These are phyloP conservation scores for Panellus pusillus DNA, from an alignment of 768 basidiomycete species.

Conservation along the genomic window DNA sequence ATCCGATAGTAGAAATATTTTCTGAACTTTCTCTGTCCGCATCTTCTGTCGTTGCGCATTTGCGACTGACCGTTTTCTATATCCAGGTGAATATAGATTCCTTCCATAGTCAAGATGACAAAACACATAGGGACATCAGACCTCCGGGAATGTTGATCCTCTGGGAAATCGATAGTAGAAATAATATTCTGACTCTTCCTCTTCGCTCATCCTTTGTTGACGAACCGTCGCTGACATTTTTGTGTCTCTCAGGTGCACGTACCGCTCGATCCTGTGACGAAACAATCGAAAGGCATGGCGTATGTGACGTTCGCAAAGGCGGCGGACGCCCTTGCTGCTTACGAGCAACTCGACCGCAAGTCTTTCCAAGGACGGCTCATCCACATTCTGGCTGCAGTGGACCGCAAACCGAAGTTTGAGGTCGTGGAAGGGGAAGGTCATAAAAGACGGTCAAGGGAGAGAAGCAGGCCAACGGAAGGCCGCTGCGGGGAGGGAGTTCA, in stretches of 20 bases:
- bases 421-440: slow-evolving; percentile 43
- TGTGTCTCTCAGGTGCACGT: slow-evolving; percentile 44
- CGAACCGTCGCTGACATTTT: no score
- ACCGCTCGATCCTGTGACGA: slow-evolving; percentile 45
- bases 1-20: slow-evolving; percentile 63
- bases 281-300: no score
- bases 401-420: slow-evolving; percentile 52
- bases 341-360: slow-evolving; percentile 73
- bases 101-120: slow-evolving; percentile 28
- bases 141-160: slow-evolving; percentile 38
- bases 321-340: slow-evolving; percentile 60
- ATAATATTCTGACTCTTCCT: no score
- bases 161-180: no score
- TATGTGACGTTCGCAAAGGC: slow-evolving; percentile 48
- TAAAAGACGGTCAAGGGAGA: slow-evolving; percentile 59
- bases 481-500: no score
- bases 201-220: no score
- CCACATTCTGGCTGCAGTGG: no score
- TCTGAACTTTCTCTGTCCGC: slow-evolving; percentile 34
- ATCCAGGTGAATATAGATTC: slow-evolving; percentile 31
- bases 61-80: slow-evolving; percentile 10
- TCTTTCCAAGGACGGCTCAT: slow-evolving; percentile 93
- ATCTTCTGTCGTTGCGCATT: slow-evolving; percentile 5
- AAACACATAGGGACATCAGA: slow-evolving; percentile 38
- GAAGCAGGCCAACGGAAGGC: slow-evolving; percentile 56